Conservation (phyloP, 2,329 filamentous ascomycete genomes). For the Botrytis paeoniae region DNA sequence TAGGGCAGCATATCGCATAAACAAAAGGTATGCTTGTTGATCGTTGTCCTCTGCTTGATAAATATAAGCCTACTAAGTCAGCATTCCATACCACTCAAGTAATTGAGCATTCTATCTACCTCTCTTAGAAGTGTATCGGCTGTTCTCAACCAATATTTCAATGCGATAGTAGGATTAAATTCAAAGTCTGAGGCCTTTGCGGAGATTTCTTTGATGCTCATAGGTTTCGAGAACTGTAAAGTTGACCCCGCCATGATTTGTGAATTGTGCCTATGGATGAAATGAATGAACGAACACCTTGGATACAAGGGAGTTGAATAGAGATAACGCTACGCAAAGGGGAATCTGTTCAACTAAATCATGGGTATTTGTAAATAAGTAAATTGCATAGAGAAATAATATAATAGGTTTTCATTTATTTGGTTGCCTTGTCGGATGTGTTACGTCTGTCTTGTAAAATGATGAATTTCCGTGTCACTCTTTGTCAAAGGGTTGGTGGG, state of each 20-base stretch:
- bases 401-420: not conserved
- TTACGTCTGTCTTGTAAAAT: not conserved
- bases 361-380: not conserved
- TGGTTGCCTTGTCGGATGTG: constrained; percentile 4
- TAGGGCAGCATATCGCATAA: constrained; percentile 87
- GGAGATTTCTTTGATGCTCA: constrained; percentile 74
- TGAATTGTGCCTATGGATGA: not conserved
- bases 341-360: not conserved
- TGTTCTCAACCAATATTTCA: constrained; percentile 79
- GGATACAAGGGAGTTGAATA: not conserved
- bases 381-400: not conserved
- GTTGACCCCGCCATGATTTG: constrained; percentile 35
- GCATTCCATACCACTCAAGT: constrained; percentile 5
- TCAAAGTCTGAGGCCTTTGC: constrained; percentile 74
- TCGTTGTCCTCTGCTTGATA: constrained; percentile 85
- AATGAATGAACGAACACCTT: not conserved
- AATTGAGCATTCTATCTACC: constrained; percentile 48
- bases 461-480: not conserved
- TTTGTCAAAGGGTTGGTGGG: not conserved
- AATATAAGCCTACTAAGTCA: constrained; percentile 64
- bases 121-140: constrained; percentile 77
- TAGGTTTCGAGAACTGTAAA: constrained; percentile 45
- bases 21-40: constrained; percentile 82
- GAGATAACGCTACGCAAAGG: not conserved
- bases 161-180: constrained; percentile 72